A percentile compares a stretch with the other conserved stretches of the same genome.
Conservation (phyloP, 805 yeast species). For the Groenewaldozyma tartarivorans region DNA sequence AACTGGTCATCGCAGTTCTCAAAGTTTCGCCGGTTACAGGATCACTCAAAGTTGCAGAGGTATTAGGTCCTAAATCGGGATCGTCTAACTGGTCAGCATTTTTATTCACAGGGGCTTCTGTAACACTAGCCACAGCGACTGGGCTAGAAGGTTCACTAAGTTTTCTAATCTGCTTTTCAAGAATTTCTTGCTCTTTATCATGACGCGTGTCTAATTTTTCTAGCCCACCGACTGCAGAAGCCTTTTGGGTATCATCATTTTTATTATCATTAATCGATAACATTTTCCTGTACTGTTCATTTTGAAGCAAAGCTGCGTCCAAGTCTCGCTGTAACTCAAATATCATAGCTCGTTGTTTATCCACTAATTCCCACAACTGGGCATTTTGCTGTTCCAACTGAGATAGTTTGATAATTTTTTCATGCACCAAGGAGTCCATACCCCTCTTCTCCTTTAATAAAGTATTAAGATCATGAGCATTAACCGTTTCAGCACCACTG, state of each 20-base stretch:
- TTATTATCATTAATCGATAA: no score
- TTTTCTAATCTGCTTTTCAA: background rate
- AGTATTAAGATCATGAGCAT: background rate
- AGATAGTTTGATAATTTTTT: constrained; percentile 13
- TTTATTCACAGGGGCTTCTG: no score
- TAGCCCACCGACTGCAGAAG: no score
- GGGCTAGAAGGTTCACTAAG: background rate
- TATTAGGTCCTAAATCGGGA: background rate
- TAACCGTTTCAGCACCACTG: no score
- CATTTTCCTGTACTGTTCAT: constrained; percentile 3
- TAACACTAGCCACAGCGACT: background rate
- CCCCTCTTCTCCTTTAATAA: background rate
- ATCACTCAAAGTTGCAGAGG: background rate
- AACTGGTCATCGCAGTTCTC: background rate
- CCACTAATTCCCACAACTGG: constrained; percentile 19
- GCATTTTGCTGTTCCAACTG: constrained; percentile 16
- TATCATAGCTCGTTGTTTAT: constrained; percentile 18
- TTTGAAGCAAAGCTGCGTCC: constrained; percentile 11
- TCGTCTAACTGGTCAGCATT: no score
- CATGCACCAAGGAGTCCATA: constrained; percentile 8
- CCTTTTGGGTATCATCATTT: background rate
- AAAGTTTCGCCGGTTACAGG: background rate
- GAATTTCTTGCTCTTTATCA: background rate
- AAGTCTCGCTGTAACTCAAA: constrained; percentile 17
- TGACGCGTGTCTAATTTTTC: background rate